Base-by-base conservation (phyloP, 768 basidiomycete genomes). In the Neoboletus brunneissimus region DNA sequence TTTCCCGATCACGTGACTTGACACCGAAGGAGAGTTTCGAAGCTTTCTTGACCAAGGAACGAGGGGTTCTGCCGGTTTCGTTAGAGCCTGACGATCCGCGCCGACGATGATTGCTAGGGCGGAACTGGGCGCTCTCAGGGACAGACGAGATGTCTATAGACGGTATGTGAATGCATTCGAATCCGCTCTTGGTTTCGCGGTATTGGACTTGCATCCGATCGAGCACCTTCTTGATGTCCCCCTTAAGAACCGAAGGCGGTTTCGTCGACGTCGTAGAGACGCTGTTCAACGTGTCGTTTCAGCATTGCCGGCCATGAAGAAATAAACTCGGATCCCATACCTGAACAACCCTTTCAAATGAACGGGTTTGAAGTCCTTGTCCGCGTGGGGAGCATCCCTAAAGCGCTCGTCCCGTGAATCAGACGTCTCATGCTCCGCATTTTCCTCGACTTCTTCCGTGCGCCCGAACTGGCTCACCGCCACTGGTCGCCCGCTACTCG, bases 211-310 rank as follows among this genome's bases (percentile, higher is more conserved):
- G 94, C 85, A 98, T 93, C 46, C 95, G 84, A 65, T 95, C 91
- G 38, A 98, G 80, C 2, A 97, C 95, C 13, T 83, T 82, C 48
- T 82, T 80, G 60, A 99, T 88, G 72, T 98, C 96, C 55, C 79
- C 74, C 72, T 92, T 90, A 73, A 98, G 86, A 10, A 83, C 78
- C 15, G 81, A 73, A 5, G 93, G 89, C 7, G 91, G 68, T 67
- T 96, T 98, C 5, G 94, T 94, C 27, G 94, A 90, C 2, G 97
- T 99, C 7, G 97, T 99, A 6, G 92, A 88, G 41, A 99, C 97
- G 63, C 93, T 92, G 60, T 40, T 60, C 38, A 12, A 31, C 2
- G 27, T n/a, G 11, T 47, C 35, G 10, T 46, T 38, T 49, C 45
- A 47, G 54, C 35, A 55, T 44, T 27, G 20, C 43, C 20, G 35